phyloP scores from a whole-genome alignment of 306 rosid genomes.

The Lathyrus sativus region DNA sequence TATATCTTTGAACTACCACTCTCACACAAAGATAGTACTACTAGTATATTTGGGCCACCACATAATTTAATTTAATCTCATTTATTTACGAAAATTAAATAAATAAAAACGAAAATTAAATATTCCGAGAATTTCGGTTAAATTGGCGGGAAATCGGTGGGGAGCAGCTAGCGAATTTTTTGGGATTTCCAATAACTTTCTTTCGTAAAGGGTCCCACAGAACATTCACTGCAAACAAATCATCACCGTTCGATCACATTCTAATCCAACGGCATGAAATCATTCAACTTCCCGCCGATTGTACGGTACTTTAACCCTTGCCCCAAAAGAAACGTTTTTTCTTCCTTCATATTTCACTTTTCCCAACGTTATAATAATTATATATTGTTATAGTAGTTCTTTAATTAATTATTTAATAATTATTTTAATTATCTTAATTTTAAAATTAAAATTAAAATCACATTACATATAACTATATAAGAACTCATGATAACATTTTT shows the following conservation, averaged over 20 bases:
- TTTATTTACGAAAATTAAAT: background rate
- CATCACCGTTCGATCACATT: constrained; percentile 42
- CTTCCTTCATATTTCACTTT: constrained; percentile 19
- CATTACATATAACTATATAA: background rate
- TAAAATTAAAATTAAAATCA: background rate
- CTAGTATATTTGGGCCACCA: constrained; percentile 32
- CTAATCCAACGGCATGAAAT: constrained; percentile 47
- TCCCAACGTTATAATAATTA: background rate
- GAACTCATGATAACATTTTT: constrained; percentile 12
- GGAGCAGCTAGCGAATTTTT: constrained; percentile 43
- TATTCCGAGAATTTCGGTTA: constrained; percentile 59
- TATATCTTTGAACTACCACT: constrained; percentile 28
- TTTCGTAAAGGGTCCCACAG: constrained; percentile 33
- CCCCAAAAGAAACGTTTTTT: constrained; percentile 34
- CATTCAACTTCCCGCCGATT: constrained; percentile 57
- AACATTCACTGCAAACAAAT: constrained; percentile 23
- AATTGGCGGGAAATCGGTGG: constrained; percentile 66
- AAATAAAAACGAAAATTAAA: background rate
- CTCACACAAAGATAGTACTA: background rate
- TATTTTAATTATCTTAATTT: constrained; percentile 9
- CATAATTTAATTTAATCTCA: constrained; percentile 13
- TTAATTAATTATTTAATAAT: background rate
- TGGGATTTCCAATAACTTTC: constrained; percentile 30
- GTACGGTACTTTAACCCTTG: constrained; percentile 25
- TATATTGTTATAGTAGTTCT: too few relatives aligned